phyloP scores from a whole-genome alignment of 768 basidiomycete species.

The Gloeostereum incarnatum region DNA sequence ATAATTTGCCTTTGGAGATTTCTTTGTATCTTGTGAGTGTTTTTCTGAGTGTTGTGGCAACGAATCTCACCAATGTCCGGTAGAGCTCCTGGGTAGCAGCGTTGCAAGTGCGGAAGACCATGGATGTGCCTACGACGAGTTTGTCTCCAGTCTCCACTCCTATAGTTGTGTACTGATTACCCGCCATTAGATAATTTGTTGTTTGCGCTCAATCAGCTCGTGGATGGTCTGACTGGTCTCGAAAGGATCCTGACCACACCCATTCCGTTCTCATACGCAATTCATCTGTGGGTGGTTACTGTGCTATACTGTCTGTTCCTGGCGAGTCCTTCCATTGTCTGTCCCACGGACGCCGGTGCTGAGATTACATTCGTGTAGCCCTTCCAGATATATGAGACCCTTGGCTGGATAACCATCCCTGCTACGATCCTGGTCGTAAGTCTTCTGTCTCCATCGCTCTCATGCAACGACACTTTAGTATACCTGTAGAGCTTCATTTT shows the following conservation, averaged over 20 bases:
- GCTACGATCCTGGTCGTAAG: constrained; percentile 43
- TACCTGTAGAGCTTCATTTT: constrained; percentile 48
- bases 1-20: constrained; percentile 63
- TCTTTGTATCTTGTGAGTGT: constrained; percentile 52
- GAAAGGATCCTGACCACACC: constrained; percentile 71
- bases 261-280: constrained; percentile 69
- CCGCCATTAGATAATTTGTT: constrained; percentile 32
- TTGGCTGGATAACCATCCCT: constrained; percentile 60
- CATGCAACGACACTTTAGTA: neutral
- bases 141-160: constrained; percentile 13
- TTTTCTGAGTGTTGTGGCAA: neutral
- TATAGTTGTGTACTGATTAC: neutral
- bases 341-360: constrained; percentile 4
- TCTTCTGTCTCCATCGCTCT: constrained; percentile 1
- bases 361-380: constrained; percentile 30
- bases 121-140: constrained; percentile 58
- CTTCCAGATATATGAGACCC: constrained; percentile 46
- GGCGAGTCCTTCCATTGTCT: constrained; percentile 23
- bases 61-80: constrained; percentile 2
- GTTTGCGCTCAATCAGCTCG: constrained; percentile 39
- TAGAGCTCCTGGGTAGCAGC: constrained; percentile 62
- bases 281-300: constrained; percentile 63
- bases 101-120: constrained; percentile 43
- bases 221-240: constrained; percentile 58
- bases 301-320: constrained; percentile 49